Evolutionary conservation across 768 basidiomycete genomes (phyloP).

Genomic region (Scleroderma bovista): DNA sequence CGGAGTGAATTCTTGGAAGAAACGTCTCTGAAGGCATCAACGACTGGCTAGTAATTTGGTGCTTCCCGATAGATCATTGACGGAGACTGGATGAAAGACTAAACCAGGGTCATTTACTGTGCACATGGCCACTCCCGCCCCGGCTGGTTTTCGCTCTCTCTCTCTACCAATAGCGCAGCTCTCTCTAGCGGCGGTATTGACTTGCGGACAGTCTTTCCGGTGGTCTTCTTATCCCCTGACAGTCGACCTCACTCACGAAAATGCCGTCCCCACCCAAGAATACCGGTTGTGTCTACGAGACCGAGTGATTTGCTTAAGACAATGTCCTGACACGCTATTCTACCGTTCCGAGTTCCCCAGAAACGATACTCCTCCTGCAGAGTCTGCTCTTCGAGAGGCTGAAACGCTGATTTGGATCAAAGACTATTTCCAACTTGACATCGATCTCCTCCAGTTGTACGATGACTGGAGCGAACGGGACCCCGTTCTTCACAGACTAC

Average conservation of each 20-base stretch:
- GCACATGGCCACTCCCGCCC: conserved; percentile 7
- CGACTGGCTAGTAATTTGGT: too few species aligned
- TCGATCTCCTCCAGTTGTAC: conserved; percentile 69
- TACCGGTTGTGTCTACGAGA: conserved; percentile 78
- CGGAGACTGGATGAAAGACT: too few species aligned
- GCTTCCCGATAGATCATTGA: too few species aligned
- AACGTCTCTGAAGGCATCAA: conserved; percentile 60
- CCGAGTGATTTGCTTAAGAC: conserved; percentile 79
- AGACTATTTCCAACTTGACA: conserved; percentile 86
- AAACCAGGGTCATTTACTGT: background rate
- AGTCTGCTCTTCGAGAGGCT: conserved; percentile 38
- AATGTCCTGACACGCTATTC: conserved; percentile 56
- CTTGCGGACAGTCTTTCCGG: conserved; percentile 82
- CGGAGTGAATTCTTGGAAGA: conserved; percentile 73
- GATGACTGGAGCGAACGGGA: conserved; percentile 70
- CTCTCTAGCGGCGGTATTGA: conserved; percentile 70
- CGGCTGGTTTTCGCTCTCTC: conserved; percentile 50
- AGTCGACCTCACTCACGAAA: conserved; percentile 10
- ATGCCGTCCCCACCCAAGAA: conserved; percentile 41
- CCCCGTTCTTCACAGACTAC: conserved; percentile 61
- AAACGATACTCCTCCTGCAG: conserved; percentile 28
- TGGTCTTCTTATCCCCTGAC: conserved; percentile 57
- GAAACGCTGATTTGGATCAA: conserved; percentile 72
- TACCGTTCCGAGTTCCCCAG: conserved; percentile 67
- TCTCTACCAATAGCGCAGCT: conserved; percentile 63